A percentile compares a stretch with the other conserved stretches of the same genome.
phyloP scores from a whole-genome alignment of 2,329 filamentous ascomycete species.

The Beauveria pseudobassiana region DNA sequence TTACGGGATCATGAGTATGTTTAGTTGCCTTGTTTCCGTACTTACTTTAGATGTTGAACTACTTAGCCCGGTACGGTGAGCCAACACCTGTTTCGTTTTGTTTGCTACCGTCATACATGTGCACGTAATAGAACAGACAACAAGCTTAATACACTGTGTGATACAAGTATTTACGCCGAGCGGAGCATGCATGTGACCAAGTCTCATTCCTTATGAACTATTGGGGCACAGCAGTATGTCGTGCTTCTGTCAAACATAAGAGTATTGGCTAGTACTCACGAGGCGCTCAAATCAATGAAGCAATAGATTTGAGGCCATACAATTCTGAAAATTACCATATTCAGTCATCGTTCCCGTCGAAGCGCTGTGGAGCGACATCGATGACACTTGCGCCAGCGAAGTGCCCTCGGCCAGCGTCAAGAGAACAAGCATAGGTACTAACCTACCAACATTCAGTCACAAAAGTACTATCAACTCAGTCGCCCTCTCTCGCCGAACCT shows the following conservation, averaged over 20 bases:
- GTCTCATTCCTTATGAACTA: neutral
- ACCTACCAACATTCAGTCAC: too few species aligned
- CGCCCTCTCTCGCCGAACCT: neutral
- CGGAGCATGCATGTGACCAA: neutral
- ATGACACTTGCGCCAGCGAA: neutral
- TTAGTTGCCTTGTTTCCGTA: conserved; percentile 8
- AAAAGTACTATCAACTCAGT: neutral
- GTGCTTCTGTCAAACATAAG: neutral
- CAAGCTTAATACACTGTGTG: neutral
- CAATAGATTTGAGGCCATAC: neutral
- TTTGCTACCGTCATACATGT: neutral
- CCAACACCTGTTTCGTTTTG: neutral
- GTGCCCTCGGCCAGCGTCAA: neutral
- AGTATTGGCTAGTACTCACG: neutral
- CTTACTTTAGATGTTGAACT: conserved; percentile 8
- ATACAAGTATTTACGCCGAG: neutral
- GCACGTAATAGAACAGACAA: neutral
- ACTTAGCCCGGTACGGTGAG: neutral
- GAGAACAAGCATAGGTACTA: neutral
- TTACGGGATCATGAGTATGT: conserved; percentile 10
- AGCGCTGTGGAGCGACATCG: neutral
- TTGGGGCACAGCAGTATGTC: neutral
- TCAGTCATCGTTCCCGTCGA: neutral
- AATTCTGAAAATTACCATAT: neutral
- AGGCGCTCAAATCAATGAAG: neutral